Conservation (phyloP, 2,329 filamentous ascomycete species). For the Aspergillus pseudotamarii region DNA sequence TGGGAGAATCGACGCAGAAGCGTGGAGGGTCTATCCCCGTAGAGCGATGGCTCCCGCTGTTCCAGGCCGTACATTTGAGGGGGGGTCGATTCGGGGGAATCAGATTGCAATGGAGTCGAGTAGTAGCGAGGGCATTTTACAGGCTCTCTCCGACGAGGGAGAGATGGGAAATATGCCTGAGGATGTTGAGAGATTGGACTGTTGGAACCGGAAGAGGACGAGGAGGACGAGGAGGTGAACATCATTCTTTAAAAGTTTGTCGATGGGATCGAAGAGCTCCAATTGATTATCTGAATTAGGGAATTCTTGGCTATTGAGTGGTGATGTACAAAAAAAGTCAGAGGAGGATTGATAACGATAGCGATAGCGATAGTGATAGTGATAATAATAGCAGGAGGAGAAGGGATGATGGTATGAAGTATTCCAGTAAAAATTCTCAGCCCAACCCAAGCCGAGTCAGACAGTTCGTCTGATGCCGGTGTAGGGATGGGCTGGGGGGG, state of each 20-base stretch:
- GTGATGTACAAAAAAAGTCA: background rate
- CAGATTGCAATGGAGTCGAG: constrained; percentile 34
- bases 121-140: constrained; percentile 37
- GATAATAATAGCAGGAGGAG: constrained; percentile 2
- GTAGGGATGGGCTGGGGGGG: constrained; percentile 12
- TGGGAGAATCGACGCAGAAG: constrained; percentile 37
- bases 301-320: background rate
- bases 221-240: constrained; percentile 30
- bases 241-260: constrained; percentile 18
- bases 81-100: constrained; percentile 33
- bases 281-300: background rate
- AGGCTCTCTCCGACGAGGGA: constrained; percentile 27
- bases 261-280: background rate
- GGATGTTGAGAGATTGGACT: constrained; percentile 30
- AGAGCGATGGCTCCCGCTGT: constrained; percentile 36
- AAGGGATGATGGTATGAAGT: background rate
- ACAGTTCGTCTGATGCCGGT: constrained; percentile 16
- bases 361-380: constrained; percentile 1
- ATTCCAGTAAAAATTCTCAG: constrained; percentile 9
- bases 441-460: constrained; percentile 14
- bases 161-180: constrained; percentile 28
- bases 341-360: background rate
- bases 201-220: constrained; percentile 31
- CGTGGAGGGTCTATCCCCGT: constrained; percentile 25
- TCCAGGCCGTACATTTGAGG: constrained; percentile 38